phyloP scores from a whole-genome alignment of 2,329 filamentous ascomycete species.

The Colletotrichum liriopes region DNA sequence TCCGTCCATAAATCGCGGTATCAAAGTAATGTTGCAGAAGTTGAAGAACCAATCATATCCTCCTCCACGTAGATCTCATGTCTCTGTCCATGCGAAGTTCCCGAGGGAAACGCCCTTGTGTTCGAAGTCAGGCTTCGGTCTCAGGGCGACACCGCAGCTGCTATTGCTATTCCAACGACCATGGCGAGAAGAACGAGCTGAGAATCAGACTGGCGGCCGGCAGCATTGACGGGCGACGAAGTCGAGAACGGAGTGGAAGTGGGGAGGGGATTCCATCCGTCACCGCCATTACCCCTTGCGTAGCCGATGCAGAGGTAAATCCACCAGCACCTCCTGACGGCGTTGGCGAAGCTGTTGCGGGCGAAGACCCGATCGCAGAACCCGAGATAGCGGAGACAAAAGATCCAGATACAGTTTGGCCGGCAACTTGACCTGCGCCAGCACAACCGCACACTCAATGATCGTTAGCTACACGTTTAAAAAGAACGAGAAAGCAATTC shows the following conservation, averaged over 20 bases:
- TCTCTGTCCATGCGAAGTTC: not conserved
- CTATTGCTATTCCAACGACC: not conserved
- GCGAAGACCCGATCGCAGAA: slow-evolving; percentile 21
- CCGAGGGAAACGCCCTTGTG: not conserved
- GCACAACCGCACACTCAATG: slow-evolving; percentile 36
- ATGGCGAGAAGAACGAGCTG: not conserved
- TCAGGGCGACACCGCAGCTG: not conserved
- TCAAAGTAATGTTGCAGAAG: not conserved
- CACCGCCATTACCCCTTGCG: slow-evolving; percentile 22
- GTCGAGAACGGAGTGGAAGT: slow-evolving; percentile 26
- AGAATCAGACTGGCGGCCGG: slow-evolving; percentile 10
- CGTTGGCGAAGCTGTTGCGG: slow-evolving; percentile 18
- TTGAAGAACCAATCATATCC: not conserved
- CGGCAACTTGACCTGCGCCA: slow-evolving; percentile 15
- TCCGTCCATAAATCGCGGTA: slow-evolving; percentile 30
- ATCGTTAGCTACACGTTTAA: not conserved
- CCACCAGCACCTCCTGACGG: slow-evolving; percentile 16
- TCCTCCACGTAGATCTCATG: not conserved
- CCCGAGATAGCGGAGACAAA: slow-evolving; percentile 31
- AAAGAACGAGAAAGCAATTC: fast-evolving
- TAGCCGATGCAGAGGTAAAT: slow-evolving; percentile 14
- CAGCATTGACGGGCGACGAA: slow-evolving; percentile 22
- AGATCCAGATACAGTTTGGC: slow-evolving; percentile 25
- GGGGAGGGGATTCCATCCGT: slow-evolving; percentile 27
- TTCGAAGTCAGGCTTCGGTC: fast-evolving